Conservation (phyloP, 441 rosid genomes). For the Populus hybrid region DNA sequence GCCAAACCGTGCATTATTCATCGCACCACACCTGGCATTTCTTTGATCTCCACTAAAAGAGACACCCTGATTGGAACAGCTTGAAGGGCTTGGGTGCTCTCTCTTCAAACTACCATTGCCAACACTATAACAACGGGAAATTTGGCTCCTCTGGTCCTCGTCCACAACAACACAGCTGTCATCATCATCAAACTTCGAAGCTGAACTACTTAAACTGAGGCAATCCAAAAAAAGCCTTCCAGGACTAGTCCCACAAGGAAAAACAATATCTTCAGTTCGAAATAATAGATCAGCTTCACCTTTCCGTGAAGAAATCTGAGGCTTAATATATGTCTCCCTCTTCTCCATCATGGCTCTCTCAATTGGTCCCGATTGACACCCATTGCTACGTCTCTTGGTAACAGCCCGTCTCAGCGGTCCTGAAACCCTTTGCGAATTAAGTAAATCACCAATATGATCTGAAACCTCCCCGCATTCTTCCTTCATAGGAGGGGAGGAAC, state of each 20-base stretch:
- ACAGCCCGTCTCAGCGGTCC: slow-evolving; percentile 44
- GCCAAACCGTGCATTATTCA: slow-evolving; percentile 35
- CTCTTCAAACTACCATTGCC: slow-evolving; percentile 34
- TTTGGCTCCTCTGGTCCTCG: slow-evolving; percentile 43
- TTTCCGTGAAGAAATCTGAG: slow-evolving; percentile 36
- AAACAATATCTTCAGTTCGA: slow-evolving; percentile 54
- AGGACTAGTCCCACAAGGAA: slow-evolving; percentile 74
- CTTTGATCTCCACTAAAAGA: slow-evolving; percentile 35
- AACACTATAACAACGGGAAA: slow-evolving; percentile 40
- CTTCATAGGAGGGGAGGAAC: slow-evolving; percentile 29
- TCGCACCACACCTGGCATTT: slow-evolving; percentile 19
- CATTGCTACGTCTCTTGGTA: slow-evolving; percentile 40
- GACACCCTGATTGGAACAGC: slow-evolving; percentile 23
- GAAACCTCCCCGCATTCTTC: slow-evolving; percentile 26
- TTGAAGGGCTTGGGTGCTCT: slow-evolving; percentile 27
- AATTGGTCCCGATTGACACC: slow-evolving; percentile 33
- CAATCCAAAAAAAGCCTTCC: slow-evolving; percentile 87
- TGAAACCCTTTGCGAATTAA: slow-evolving; percentile 22
- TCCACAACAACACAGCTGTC: slow-evolving; percentile 23
- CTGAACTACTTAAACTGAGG: slow-evolving; percentile 69
- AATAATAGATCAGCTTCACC: slow-evolving; percentile 41
- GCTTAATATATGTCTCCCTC: slow-evolving; percentile 34
- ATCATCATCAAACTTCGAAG: slow-evolving; percentile 42
- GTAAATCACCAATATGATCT: slow-evolving; percentile 19
- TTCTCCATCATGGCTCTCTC: slow-evolving; percentile 24